A percentile compares a stretch with the other conserved stretches of the same genome.
Evolutionary conservation across 148 eudicot species (phyloP).

Genomic region (Persicaria tinctoria): DNA sequence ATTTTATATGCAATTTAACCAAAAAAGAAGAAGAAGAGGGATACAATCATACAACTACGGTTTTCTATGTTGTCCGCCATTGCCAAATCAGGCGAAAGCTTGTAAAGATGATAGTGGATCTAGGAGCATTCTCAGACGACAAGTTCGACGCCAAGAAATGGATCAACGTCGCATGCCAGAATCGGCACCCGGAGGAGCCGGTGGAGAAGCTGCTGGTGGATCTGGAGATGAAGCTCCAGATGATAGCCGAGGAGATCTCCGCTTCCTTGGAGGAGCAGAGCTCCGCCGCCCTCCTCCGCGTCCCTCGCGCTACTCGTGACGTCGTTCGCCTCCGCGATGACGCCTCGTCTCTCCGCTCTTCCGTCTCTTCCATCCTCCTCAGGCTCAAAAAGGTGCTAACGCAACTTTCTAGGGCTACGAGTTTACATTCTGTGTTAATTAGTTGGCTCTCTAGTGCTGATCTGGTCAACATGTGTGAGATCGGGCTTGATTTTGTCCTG

Average conservation of each 20-base stretch:
- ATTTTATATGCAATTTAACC: background rate
- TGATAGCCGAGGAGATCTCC: conserved; percentile 89
- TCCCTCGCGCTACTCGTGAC: conserved; percentile 94
- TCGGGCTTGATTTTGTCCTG: background rate
- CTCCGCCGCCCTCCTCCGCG: conserved; percentile 79
- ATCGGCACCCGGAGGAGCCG: conserved; percentile 62
- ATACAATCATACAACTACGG: background rate
- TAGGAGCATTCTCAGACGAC: conserved; percentile 73
- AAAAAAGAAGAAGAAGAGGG: background rate
- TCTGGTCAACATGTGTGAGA: background rate
- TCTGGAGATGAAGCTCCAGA: conserved; percentile 89
- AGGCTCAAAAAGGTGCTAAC: conserved; percentile 56
- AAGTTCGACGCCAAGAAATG: conserved; percentile 93
- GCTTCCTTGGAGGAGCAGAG: conserved; percentile 86
- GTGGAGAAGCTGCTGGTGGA: conserved; percentile 73
- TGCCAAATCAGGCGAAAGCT: conserved; percentile 10
- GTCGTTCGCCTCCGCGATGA: conserved; percentile 86
- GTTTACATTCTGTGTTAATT: background rate
- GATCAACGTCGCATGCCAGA: conserved; percentile 69
- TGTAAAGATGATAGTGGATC: conserved; percentile 70
- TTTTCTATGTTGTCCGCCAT: background rate
- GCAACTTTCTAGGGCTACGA: background rate
- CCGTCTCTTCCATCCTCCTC: conserved; percentile 56
- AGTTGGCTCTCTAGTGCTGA: conserved; percentile 1
- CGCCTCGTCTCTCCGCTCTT: conserved; percentile 64